Conservation (phyloP, 2,329 filamentous ascomycete species). For the Pseudocercospora fuligena region DNA sequence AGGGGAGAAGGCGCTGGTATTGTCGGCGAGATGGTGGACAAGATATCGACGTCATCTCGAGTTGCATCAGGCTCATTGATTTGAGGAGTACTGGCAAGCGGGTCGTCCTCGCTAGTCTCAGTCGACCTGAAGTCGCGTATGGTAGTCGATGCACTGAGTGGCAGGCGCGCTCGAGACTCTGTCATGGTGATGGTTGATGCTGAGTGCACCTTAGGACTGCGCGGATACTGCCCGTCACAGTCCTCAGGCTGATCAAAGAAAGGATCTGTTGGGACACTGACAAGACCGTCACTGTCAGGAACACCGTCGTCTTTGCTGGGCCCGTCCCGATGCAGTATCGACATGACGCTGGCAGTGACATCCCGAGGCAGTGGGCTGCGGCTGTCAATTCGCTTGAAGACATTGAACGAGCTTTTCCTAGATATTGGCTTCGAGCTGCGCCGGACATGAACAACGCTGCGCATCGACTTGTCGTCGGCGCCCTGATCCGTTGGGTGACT, state of each 20-base stretch:
- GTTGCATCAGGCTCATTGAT: conserved; percentile 21
- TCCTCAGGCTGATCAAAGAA: conserved; percentile 29
- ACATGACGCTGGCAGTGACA: conserved; percentile 33
- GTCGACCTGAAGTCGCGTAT: conserved; percentile 28
- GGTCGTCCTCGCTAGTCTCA: conserved; percentile 13
- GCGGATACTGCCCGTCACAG: conserved; percentile 22
- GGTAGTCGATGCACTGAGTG: conserved; percentile 36
- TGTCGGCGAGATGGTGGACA: conserved; percentile 35
- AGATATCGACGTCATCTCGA: conserved; percentile 12
- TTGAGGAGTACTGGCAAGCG: conserved; percentile 14
- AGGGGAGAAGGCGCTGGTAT: conserved; percentile 40
- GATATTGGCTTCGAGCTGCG: conserved; percentile 31
- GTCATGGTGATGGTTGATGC: conserved; percentile 34
- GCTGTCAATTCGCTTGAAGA: conserved; percentile 40
- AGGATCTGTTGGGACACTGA: conserved; percentile 23
- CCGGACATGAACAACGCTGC: conserved; percentile 30
- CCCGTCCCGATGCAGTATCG: conserved; percentile 26
- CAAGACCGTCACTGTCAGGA: conserved; percentile 17
- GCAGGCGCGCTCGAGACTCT: conserved; percentile 26
- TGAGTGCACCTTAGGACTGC: conserved; percentile 28
- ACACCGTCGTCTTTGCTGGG: conserved; percentile 26
- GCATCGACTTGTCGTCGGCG: conserved; percentile 32
- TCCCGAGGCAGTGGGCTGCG: conserved; percentile 33
- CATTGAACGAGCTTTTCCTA: conserved; percentile 39
- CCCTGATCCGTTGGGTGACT: conserved; percentile 24